These are phyloP conservation scores for Entophlyctis helioformis DNA, from an alignment of 192 early-diverging fungal species.

Conservation along the genomic window DNA sequence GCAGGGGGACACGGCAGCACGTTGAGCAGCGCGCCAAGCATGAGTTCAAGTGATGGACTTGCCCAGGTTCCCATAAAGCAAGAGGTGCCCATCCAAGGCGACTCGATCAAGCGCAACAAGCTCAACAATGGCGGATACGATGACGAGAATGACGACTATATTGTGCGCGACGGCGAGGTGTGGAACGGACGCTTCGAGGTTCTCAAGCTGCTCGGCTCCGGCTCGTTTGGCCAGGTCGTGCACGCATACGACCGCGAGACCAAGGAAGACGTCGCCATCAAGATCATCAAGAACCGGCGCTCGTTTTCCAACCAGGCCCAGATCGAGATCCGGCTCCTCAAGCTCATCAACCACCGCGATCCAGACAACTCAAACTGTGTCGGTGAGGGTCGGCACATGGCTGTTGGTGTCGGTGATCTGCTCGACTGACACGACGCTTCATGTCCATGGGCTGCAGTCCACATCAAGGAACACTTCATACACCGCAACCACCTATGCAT, in stretches of 20 bases:
- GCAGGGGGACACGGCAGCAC: no score
- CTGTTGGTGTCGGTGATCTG: background rate
- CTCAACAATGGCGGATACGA: no score
- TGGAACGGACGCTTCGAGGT: conserved; percentile 8
- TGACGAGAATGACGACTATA: conserved; percentile 21
- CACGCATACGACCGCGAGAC: conserved; percentile 4
- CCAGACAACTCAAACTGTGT: conserved; percentile 5
- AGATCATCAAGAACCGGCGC: conserved; percentile 27
- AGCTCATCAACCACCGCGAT: conserved; percentile 12
- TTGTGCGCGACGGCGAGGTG: conserved; percentile 10
- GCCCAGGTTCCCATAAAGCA: no score
- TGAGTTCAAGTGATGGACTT: no score
- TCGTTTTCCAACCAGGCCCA: conserved; percentile 17
- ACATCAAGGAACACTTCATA: conserved; percentile 14
- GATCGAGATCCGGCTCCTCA: conserved; percentile 17
- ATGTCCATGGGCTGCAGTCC: conserved; percentile 4
- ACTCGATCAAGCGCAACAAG: no score
- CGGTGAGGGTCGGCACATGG: background rate
- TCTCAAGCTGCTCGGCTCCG: conserved; percentile 4
- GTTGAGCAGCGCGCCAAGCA: no score
- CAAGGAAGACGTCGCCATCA: conserved; percentile 18
- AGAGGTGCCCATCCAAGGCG: no score
- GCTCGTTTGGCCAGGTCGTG: conserved; percentile 21
- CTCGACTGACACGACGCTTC: background rate
- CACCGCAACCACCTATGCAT: conserved; percentile 23